Base-by-base conservation (phyloP, 2,329 filamentous ascomycete species). In the Botrytis fragariae region DNA sequence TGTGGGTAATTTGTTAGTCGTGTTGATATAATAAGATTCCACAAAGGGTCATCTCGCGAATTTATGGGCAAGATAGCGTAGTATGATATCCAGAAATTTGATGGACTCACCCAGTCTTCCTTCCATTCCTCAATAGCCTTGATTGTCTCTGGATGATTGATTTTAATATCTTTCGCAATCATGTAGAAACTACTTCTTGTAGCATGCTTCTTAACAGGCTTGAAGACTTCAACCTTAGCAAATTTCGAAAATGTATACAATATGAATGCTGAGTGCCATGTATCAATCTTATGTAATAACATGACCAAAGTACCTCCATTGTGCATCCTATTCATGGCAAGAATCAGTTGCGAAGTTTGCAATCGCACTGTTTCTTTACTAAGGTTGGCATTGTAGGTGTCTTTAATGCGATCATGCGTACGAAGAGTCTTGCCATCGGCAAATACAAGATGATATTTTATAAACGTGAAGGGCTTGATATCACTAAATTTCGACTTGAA, bases 371-470 rank as follows among this genome's bases (percentile, higher is more conserved):
- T 73, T 68, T 79, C 77, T 9, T 54, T 74, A 20, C 39, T 57
- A 32, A 77, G 74, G 42, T 78, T 74, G 32, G 60, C 39, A 10
- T 76, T 51, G 6, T 69, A 69, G 10, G 48, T 69, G 7, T 69
- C 14, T 37, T 69, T 69, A 18, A 69, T 57, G 12, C 78, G 78
- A 29, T 76, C 45, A n/a, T 78, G 78, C 2, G 74, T 78, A 60
- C 78, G 74, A n/a, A 79, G 71, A 14, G 77, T 76, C 37, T 74
- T 74, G 5, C 79, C 79, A 72, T 79, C 78, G 59, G 77, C 78
- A 42, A 80, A 77, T n/a, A 79, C 71, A 8, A 79, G 72, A 57
- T 78, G 75, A 48, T 79, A 79, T 35, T 71, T 75, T n/a, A 79
- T 67, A 45, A 42, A 65, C 7, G 35, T 74, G 74, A 77, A 79